These are phyloP conservation scores for Diaporthe helianthi DNA, from an alignment of 2,329 filamentous ascomycete genomes.

Conservation along the genomic window DNA sequence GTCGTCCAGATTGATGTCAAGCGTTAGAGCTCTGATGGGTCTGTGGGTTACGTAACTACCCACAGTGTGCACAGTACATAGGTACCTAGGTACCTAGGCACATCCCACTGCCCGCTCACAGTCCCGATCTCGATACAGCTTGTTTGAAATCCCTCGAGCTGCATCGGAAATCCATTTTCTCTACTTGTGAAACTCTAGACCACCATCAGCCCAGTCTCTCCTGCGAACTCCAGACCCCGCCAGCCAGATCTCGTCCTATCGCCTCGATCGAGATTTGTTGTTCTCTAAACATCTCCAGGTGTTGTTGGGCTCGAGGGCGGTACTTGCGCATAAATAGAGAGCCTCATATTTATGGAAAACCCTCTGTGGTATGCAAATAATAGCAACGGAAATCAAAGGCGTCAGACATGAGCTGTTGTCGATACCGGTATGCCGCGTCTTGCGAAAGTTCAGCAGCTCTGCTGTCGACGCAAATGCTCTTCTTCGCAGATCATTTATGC, in stretches of 20 bases:
- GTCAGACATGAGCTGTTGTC: too few species aligned
- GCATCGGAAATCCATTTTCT: not conserved
- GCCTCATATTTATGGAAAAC: not conserved
- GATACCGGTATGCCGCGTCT: too few species aligned
- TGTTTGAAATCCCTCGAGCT: not conserved
- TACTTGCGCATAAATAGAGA: not conserved
- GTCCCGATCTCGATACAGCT: not conserved
- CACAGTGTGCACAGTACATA: too few species aligned
- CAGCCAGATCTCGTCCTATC: not conserved
- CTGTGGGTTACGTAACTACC: slow-evolving; percentile 3
- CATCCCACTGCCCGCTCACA: not conserved
- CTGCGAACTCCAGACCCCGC: too few species aligned
- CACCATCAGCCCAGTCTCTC: too few species aligned
- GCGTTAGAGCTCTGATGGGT: slow-evolving; percentile 21
- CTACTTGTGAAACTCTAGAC: not conserved
- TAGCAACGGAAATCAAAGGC: not conserved
- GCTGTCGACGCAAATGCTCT: not conserved
- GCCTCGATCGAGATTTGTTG: not conserved
- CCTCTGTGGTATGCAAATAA: not conserved
- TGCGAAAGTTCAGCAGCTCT: not conserved
- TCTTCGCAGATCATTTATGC: not conserved
- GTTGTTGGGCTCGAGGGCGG: too few species aligned
- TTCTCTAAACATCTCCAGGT: not conserved
- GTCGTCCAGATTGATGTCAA: slow-evolving; percentile 14
- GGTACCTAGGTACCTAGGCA: too few species aligned